These are phyloP conservation scores for Nannizziopsis arthrosporioides DNA, from an alignment of 2,329 filamentous ascomycete genomes.

Conservation along the genomic window DNA sequence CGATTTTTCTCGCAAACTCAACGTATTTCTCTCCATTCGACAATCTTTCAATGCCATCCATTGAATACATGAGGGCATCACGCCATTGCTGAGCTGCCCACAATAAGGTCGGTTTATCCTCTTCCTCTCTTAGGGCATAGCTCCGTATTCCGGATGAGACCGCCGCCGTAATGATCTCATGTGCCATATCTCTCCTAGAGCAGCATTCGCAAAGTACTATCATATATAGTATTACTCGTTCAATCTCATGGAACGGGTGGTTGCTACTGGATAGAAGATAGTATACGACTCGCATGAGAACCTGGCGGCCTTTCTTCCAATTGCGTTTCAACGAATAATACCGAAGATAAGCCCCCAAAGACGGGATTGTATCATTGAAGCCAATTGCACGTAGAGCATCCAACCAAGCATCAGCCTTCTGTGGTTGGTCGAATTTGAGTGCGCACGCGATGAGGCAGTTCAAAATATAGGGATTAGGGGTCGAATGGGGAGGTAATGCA, in stretches of 20 bases:
- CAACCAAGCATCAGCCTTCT: slow-evolving; percentile 33
- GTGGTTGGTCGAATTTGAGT: slow-evolving; percentile 32
- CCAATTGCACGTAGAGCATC: slow-evolving; percentile 26
- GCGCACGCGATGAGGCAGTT: slow-evolving; percentile 28
- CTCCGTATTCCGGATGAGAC: slow-evolving; percentile 25
- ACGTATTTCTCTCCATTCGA: slow-evolving; percentile 25
- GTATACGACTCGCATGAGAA: slow-evolving; percentile 26
- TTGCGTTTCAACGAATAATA: slow-evolving; percentile 29
- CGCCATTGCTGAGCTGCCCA: slow-evolving; percentile 10
- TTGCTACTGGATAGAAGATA: slow-evolving; percentile 28
- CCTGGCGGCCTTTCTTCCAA: slow-evolving; percentile 27
- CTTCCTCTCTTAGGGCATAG: not conserved
- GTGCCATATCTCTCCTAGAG: slow-evolving; percentile 21
- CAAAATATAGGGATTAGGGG: slow-evolving; percentile 25
- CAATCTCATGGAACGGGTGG: slow-evolving; percentile 19
- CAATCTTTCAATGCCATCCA: slow-evolving; percentile 13
- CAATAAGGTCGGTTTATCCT: slow-evolving; percentile 5
- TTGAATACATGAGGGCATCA: slow-evolving; percentile 9
- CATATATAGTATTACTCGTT: slow-evolving; percentile 31
- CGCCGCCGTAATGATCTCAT: slow-evolving; percentile 27
- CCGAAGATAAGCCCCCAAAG: slow-evolving; percentile 29
- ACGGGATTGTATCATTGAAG: slow-evolving; percentile 28
- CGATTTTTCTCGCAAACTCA: slow-evolving; percentile 24
- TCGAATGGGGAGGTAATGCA: slow-evolving; percentile 26
- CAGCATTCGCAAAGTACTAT: slow-evolving; percentile 30